Evolutionary conservation across 306 rosid species (phyloP), one percentile per base, ranked within the genome.

Genomic region (Mimosa bimucronata): DNA sequence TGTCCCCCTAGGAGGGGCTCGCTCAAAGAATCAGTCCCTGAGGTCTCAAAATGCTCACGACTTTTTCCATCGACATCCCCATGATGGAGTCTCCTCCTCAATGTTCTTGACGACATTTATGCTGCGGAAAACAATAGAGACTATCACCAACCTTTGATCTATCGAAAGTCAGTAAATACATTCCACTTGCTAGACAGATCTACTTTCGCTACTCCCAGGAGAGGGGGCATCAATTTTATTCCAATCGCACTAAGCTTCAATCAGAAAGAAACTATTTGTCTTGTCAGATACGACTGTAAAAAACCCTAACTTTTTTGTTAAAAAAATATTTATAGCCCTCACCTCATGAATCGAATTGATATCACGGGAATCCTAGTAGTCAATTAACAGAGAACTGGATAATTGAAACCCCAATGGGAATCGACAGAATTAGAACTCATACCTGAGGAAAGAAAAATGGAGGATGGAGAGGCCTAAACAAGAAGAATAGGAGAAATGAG

Each of bases 81-180:
- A 30, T 93, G 98, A 82, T 87, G 96, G 70, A 95, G 96, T 83
- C 99, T 87, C 86, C 97, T 91, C 88, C 98, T 84, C 89, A 95
- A 79, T 72, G 94, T 85, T 87, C 80, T 87, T 23, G 94, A 90
- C 7, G 92, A 66, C 99, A 95, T 95, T 26, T 52, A 65, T 76
- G 71, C 60, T 46, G 38, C 68, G 50, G 60, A 77, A 52, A 78
- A 76, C 60, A 79, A 78, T 71, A 70, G 75, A 67, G 18, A 70
- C 40, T 40, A 75, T 38, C 25, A 74, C 46, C 74, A 73, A 71
- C 80, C 42, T 58, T 48, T n/a, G 64, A 30, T 70, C 25, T n/a
- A 69, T 77, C 64, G 31, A 44, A 70, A 13, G 38, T 13, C 30
- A 76, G 31, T 78, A 64, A 57, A 57, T 23, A 66, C 66, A 86